These are phyloP conservation scores for Boletus sensibilis DNA, from an alignment of 768 basidiomycete genomes.

Conservation along the genomic window DNA sequence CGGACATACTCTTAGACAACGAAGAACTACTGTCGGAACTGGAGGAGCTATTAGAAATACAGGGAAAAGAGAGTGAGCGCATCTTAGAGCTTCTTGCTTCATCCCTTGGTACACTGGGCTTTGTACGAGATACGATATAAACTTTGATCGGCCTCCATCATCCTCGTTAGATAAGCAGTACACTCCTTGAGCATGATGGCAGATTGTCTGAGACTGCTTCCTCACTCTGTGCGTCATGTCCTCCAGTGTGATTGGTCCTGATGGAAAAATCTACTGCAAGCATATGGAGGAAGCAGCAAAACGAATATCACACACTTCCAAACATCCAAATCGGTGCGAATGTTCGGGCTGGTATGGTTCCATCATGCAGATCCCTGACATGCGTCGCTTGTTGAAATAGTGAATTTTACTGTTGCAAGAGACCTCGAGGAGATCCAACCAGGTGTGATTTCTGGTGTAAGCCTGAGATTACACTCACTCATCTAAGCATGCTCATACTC, in stretches of 20 bases:
- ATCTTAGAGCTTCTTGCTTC: constrained; percentile 73
- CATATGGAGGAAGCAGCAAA: constrained; percentile 34
- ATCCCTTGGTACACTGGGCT: constrained; percentile 72
- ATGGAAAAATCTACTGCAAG: constrained; percentile 40
- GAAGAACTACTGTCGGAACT: constrained; percentile 59
- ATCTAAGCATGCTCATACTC: background rate
- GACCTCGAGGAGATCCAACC: constrained; percentile 4
- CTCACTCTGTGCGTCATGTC: constrained; percentile 16
- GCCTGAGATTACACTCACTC: background rate
- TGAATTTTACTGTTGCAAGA: constrained; percentile 43
- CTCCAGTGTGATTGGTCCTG: constrained; percentile 17
- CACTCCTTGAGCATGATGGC: background rate
- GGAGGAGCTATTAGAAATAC: constrained; percentile 58
- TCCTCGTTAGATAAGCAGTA: constrained; percentile 26
- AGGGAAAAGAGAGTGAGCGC: constrained; percentile 74
- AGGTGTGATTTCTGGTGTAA: constrained; percentile 42
- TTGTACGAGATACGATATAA: constrained; percentile 67
- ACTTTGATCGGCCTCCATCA: background rate
- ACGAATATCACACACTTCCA: constrained; percentile 33
- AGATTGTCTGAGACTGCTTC: background rate
- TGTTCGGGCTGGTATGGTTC: background rate
- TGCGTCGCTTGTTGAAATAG: constrained; percentile 13
- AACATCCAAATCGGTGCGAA: constrained; percentile 41
- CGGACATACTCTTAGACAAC: constrained; percentile 74
- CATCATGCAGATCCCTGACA: constrained; percentile 2